Percentiles rank a stretch among this genome's conserved stretches.
These are phyloP conservation scores for Penicillium sp. DNA, from an alignment of 2,329 filamentous ascomycete genomes.

Conservation along the genomic window DNA sequence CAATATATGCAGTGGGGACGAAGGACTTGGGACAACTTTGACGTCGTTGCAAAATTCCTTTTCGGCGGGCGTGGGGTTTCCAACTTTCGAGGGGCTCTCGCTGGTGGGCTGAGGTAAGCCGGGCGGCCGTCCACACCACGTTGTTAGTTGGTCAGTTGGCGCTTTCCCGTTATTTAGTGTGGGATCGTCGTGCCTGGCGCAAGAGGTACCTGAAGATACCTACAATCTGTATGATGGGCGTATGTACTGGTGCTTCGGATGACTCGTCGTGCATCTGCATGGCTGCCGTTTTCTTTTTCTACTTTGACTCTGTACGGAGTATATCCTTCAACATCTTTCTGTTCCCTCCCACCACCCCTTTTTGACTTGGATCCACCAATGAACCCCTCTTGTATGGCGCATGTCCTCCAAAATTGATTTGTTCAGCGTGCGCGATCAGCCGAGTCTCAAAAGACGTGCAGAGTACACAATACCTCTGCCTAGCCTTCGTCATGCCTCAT, in stretches of 20 bases:
- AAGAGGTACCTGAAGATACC: background rate
- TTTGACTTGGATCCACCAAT: background rate
- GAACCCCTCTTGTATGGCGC: background rate
- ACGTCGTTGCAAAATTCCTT: constrained; percentile 36
- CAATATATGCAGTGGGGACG: background rate
- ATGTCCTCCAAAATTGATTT: background rate
- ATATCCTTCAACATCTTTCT: background rate
- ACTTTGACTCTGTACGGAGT: background rate
- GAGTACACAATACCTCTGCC: background rate
- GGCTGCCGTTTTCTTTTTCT: background rate
- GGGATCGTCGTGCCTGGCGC: background rate
- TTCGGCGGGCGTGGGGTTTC: constrained; percentile 33
- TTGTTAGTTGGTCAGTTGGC: background rate
- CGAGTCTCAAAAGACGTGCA: background rate
- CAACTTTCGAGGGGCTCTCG: constrained; percentile 18
- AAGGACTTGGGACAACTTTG: constrained; percentile 17
- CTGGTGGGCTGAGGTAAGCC: constrained; percentile 34
- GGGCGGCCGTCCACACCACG: constrained; percentile 4
- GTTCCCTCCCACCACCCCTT: background rate
- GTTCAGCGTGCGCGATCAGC: background rate
- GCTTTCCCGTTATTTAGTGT: background rate
- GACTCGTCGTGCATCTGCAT: background rate
- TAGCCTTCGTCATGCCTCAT: background rate
- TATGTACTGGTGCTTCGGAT: background rate
- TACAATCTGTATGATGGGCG: background rate